Base-by-base conservation (phyloP, 192 early-diverging fungal species). In the Spizellomyces sp. region DNA sequence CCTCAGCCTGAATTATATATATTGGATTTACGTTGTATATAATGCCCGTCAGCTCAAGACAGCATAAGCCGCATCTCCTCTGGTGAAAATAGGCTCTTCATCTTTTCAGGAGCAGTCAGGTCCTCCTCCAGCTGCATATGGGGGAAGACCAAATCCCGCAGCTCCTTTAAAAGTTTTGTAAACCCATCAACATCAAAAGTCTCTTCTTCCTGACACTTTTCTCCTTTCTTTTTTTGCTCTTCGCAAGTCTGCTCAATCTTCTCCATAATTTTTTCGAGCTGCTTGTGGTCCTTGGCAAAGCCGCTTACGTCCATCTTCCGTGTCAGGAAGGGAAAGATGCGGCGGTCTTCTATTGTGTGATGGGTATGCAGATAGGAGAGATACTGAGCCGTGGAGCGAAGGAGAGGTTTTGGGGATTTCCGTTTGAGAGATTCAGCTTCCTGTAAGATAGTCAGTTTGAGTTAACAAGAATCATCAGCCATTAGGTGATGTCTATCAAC, bases 301-400 rank as follows among this genome's bases (percentile, higher is more conserved):
- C 15, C 52, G 52, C 15, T n/a, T 19, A 54, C 17, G 52, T 54
- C 52, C 15, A 54, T n/a, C 17, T 54, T 54, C 15, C 15, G 14
- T 15, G 52, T 3, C 15, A 54, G 52, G 52, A 54, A n/a, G 52
- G 52, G 52, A 19, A 54, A 54, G 3, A 54, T 54, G 14, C 15
- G 15, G 52, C 52, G 52, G 52, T 54, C 52, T 54, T 54, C 52
- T 15, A 54, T 54, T 19, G 52, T 54, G 52, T 54, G 52, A 19
- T 54, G 52, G 1, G 52, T 19, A n/a, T 54, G 15, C 2, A 54
- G 52, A 19, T 54, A n/a, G 52, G 52, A 54, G 52, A 54, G 52
- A 36, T 36, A 36, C 27, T 36, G 27, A 36, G 27, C 27, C 27
- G 27, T 36, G 27, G 27, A 36, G 27, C 27, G 27, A 36, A 36